Percentiles rank a stretch among this genome's conserved stretches.
These are phyloP conservation scores for Scalesia atractyloides DNA, from an alignment of 129 eudicot species.

Conservation along the genomic window DNA sequence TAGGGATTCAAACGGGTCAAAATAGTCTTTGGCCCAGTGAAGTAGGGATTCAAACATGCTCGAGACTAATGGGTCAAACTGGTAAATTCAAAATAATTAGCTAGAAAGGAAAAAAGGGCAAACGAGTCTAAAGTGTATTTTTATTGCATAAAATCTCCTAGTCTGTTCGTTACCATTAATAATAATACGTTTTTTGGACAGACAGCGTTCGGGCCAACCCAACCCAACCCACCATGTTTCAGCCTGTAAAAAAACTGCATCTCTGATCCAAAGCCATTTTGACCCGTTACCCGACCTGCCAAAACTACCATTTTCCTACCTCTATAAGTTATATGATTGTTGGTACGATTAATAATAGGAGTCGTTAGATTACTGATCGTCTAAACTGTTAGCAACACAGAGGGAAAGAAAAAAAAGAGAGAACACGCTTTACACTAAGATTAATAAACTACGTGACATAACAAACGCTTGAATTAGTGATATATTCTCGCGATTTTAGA, in stretches of 20 bases:
- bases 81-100: background rate
- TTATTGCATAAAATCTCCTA: background rate
- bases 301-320: background rate
- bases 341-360: background rate
- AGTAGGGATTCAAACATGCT: background rate
- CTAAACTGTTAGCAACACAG: too few relatives aligned
- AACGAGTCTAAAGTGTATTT: background rate
- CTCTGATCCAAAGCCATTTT: slow-evolving; percentile 10
- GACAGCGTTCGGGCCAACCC: background rate
- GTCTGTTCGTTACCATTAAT: background rate
- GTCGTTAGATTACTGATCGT: too few relatives aligned
- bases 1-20: background rate
- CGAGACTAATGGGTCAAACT: slow-evolving; percentile 1
- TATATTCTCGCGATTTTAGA: too few relatives aligned
- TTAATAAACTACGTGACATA: too few relatives aligned
- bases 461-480: too few relatives aligned
- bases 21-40: background rate
- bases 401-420: too few relatives aligned
- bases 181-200: background rate
- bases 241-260: background rate
- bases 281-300: background rate
- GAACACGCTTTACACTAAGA: too few relatives aligned
- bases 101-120: background rate
- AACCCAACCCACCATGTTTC: background rate
- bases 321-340: background rate